Evolutionary conservation across 2,329 filamentous ascomycete species (phyloP).

Genomic region (Fusarium udum): DNA sequence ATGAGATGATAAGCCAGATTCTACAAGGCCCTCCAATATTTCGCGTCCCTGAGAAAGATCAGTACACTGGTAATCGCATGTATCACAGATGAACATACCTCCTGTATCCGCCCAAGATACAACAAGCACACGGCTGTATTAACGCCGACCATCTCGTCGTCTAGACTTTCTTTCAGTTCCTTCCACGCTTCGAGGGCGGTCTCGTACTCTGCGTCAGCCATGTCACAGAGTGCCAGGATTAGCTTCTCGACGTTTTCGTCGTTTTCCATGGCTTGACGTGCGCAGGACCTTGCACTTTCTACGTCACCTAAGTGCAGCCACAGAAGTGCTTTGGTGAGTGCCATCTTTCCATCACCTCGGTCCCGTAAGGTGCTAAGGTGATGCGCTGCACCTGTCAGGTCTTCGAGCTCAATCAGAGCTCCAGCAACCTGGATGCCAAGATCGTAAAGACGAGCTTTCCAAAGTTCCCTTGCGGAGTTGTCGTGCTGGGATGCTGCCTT

Average conservation of each 20-base stretch:
- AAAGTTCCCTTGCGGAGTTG: slow-evolving; percentile 68
- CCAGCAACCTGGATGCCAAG: slow-evolving; percentile 74
- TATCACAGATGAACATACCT: slow-evolving; percentile 58
- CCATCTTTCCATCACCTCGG: slow-evolving; percentile 52
- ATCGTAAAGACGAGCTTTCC: slow-evolving; percentile 78
- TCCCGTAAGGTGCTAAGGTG: slow-evolving; percentile 72
- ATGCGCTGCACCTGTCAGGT: slow-evolving; percentile 79
- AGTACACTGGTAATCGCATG: neutral
- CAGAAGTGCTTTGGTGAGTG: slow-evolving; percentile 69
- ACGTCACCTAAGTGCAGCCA: slow-evolving; percentile 84
- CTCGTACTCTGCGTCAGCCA: slow-evolving; percentile 80
- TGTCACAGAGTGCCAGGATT: slow-evolving; percentile 75
- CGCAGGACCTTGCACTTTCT: slow-evolving; percentile 68
- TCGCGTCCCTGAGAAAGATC: slow-evolving; percentile 63
- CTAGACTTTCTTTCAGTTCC: slow-evolving; percentile 52
- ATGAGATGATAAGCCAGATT: slow-evolving; percentile 73
- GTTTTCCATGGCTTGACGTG: slow-evolving; percentile 47
- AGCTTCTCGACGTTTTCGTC: slow-evolving; percentile 56
- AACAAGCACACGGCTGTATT: slow-evolving; percentile 87
- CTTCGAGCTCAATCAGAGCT: slow-evolving; percentile 85
- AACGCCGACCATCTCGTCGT: slow-evolving; percentile 77
- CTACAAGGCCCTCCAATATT: slow-evolving; percentile 73
- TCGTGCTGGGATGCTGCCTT: slow-evolving; percentile 57
- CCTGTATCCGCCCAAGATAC: slow-evolving; percentile 79
- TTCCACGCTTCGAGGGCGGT: slow-evolving; percentile 72